A percentile compares a stretch with the other conserved stretches of the same genome.
Evolutionary conservation across 805 yeast species (phyloP).

Genomic region (Yarrowia yakushimensis): DNA sequence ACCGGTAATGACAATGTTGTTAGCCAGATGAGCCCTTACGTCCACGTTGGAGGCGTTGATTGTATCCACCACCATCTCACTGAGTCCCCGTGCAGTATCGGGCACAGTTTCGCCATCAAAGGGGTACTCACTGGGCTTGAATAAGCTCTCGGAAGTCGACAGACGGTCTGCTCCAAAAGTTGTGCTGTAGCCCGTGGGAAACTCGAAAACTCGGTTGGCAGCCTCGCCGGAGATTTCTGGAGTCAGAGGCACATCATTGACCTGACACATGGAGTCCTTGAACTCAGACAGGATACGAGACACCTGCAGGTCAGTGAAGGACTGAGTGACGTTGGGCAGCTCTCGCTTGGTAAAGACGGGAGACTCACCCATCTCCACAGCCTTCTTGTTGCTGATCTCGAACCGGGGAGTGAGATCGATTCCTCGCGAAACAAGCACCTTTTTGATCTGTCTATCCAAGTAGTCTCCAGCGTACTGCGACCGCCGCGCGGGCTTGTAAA

Average conservation of each 20-base stretch:
- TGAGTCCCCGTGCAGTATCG: constrained; percentile 41
- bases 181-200: constrained; percentile 59
- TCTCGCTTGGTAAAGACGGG: constrained; percentile 37
- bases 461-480: constrained; percentile 70
- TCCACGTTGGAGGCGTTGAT: constrained; percentile 65
- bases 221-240: constrained; percentile 34
- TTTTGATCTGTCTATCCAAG: constrained; percentile 52
- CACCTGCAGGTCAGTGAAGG: constrained; percentile 56
- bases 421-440: constrained; percentile 40
- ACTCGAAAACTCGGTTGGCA: constrained; percentile 48
- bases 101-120: constrained; percentile 17
- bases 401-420: constrained; percentile 47
- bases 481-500: constrained; percentile 49
- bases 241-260: constrained; percentile 45
- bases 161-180: constrained; percentile 60
- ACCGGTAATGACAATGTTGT: constrained; percentile 84
- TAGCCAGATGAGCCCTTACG: constrained; percentile 82
- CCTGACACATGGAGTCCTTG: constrained; percentile 42
- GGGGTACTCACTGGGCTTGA: constrained; percentile 52
- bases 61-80: constrained; percentile 57
- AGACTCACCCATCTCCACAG: constrained; percentile 37
- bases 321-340: constrained; percentile 41
- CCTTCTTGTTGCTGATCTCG: constrained; percentile 48
- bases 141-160: constrained; percentile 67
- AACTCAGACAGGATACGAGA: constrained; percentile 48